Percentiles rank a stretch among this genome's conserved stretches.
Evolutionary conservation across 495 filamentous ascomycete genomes (phyloP).

Genomic region (Neurospora tetraspora): DNA sequence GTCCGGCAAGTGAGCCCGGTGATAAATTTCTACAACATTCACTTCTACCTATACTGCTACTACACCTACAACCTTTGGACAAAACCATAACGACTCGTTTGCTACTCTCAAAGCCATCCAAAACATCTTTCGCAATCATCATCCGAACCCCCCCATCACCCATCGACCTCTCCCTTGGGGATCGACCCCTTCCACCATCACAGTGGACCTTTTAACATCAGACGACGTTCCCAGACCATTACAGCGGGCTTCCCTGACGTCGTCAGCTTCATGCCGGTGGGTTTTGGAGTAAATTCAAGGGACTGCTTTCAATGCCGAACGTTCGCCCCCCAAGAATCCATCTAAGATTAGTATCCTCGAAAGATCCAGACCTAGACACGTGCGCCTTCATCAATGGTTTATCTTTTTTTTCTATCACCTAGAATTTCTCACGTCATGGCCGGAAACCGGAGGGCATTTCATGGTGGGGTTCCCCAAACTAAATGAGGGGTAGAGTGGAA

Average conservation of each 20-base stretch:
- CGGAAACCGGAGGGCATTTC: neutral
- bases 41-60: neutral
- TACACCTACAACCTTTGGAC: neutral
- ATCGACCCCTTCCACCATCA: neutral
- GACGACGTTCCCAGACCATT: neutral
- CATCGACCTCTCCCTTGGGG: neutral
- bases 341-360: neutral
- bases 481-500: neutral
- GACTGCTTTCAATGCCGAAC: neutral
- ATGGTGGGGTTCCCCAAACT: neutral
- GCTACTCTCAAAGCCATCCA: neutral
- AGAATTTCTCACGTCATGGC: neutral
- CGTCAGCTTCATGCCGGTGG: neutral
- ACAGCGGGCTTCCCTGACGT: neutral
- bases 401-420: neutral
- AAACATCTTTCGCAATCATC: neutral
- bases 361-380: neutral
- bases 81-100: neutral
- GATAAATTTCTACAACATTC: neutral
- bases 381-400: too few relatives aligned
- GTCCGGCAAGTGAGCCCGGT: neutral
- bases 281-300: neutral
- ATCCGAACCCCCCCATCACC: neutral
- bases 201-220: neutral
- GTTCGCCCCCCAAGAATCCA: neutral